Percentiles rank a stretch among this genome's conserved stretches.
Evolutionary conservation across 345 rosid species (phyloP).

Genomic region (Viola odorata): DNA sequence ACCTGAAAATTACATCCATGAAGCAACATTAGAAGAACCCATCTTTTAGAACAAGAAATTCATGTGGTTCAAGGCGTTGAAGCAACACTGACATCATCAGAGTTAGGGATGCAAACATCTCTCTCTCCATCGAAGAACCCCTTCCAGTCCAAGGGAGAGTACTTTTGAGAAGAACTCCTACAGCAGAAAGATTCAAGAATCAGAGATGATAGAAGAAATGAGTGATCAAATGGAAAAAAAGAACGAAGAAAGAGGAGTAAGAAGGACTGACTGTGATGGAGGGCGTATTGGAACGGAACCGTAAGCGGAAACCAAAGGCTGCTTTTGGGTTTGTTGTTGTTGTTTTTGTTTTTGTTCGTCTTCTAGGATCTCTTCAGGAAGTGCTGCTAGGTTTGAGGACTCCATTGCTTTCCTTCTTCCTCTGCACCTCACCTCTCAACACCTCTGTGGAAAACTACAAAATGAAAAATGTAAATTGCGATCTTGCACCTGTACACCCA

Average conservation of each 20-base stretch:
- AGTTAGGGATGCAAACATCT: conserved; percentile 57
- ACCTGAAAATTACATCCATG: conserved; percentile 45
- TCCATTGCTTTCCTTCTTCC: neutral
- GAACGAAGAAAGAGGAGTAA: neutral
- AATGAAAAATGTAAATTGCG: too few relatives aligned
- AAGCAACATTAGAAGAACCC: conserved; percentile 17
- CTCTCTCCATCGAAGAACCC: conserved; percentile 69
- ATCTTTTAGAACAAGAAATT: neutral
- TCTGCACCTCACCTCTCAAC: too few relatives aligned
- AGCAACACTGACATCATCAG: conserved; percentile 53
- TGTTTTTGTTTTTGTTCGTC: neutral
- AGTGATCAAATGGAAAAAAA: neutral
- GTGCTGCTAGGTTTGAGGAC: neutral
- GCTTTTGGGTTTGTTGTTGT: neutral
- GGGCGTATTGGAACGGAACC: neutral
- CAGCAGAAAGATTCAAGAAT: neutral
- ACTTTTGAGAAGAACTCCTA: conserved; percentile 53
- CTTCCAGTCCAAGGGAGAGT: conserved; percentile 66
- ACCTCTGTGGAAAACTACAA: too few relatives aligned
- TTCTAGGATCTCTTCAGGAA: neutral
- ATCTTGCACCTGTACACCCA: too few relatives aligned
- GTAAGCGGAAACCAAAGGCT: neutral
- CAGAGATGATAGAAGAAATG: neutral
- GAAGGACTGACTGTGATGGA: neutral
- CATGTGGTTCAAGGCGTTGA: neutral